These are phyloP conservation scores for Talaromyces adpressus DNA, from an alignment of 495 filamentous ascomycete species.

Conservation along the genomic window DNA sequence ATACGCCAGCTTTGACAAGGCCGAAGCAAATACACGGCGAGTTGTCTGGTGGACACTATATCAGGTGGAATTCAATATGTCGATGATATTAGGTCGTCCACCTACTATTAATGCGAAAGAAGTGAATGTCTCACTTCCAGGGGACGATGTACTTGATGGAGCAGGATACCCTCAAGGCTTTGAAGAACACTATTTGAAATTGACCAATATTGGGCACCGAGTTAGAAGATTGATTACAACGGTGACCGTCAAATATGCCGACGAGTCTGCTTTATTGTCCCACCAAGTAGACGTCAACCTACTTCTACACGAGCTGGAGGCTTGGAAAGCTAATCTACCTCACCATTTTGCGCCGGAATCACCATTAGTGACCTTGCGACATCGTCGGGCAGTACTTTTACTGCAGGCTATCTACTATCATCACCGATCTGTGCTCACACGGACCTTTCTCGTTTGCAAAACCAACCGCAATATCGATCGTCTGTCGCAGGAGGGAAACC, in stretches of 20 bases:
- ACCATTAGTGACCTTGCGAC: not conserved
- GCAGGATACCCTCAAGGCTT: conserved; percentile 3
- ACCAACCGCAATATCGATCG: conserved; percentile 1
- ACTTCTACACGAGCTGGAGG: conserved; percentile 26
- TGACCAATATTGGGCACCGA: conserved; percentile 3
- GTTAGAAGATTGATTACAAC: not conserved
- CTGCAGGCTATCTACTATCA: conserved; percentile 3
- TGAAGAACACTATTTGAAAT: not conserved
- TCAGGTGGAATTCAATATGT: conserved; percentile 36
- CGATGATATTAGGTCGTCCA: conserved; percentile 38
- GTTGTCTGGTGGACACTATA: conserved; percentile 45
- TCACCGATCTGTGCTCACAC: conserved; percentile 3
- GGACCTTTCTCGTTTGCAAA: conserved; percentile 2
- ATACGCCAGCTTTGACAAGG: conserved; percentile 23
- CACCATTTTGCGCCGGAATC: conserved; percentile 12
- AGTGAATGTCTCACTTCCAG: conserved; percentile 27
- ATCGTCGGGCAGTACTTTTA: conserved; percentile 3
- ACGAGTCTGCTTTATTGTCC: not conserved
- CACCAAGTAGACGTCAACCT: conserved; percentile 13
- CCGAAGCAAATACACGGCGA: conserved; percentile 34
- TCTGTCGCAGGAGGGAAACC: not conserved
- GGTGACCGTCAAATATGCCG: not conserved
- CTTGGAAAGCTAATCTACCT: conserved; percentile 31
- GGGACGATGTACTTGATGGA: conserved; percentile 16
- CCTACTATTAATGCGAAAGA: conserved; percentile 37